These are phyloP conservation scores for Copromyces sp. DNA, from an alignment of 495 filamentous ascomycete genomes.

Conservation along the genomic window DNA sequence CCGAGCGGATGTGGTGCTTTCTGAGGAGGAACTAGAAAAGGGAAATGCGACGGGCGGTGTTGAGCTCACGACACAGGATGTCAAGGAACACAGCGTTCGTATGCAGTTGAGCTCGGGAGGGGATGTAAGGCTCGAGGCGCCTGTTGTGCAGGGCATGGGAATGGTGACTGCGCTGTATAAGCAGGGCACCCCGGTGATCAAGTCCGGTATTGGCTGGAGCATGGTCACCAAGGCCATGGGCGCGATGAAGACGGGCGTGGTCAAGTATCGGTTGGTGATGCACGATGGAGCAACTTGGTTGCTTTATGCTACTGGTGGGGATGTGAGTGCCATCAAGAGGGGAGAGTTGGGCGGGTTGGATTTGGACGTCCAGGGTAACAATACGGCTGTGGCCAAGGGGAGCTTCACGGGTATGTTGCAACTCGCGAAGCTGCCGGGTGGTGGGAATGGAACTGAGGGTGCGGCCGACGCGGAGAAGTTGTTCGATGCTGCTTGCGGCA, in stretches of 20 bases:
- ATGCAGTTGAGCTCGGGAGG: slow-evolving; percentile 52
- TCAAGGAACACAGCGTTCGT: slow-evolving; percentile 61
- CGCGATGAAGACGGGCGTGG: slow-evolving; percentile 50
- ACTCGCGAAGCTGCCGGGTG: slow-evolving; percentile 57
- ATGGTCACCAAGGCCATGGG: slow-evolving; percentile 50
- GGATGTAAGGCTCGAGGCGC: slow-evolving; percentile 54
- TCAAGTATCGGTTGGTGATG: slow-evolving; percentile 64
- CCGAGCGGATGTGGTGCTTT: slow-evolving; percentile 69
- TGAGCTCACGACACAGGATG: slow-evolving; percentile 48
- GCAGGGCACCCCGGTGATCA: slow-evolving; percentile 56
- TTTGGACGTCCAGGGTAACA: slow-evolving; percentile 37
- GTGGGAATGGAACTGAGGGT: slow-evolving; percentile 17
- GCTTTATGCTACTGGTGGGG: slow-evolving; percentile 52
- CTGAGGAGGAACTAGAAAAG: slow-evolving; percentile 58
- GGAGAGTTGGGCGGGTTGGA: slow-evolving; percentile 16
- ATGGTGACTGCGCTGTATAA: slow-evolving; percentile 76
- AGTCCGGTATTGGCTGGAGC: slow-evolving; percentile 63
- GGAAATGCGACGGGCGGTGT: slow-evolving; percentile 27
- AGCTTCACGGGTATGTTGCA: slow-evolving; percentile 64
- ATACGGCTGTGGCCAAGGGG: slow-evolving; percentile 29
- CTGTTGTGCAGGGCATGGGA: slow-evolving; percentile 82
- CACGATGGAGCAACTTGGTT: slow-evolving; percentile 72
- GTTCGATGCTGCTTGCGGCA: slow-evolving; percentile 68
- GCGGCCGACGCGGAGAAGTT: slow-evolving; percentile 36
- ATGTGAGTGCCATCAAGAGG: slow-evolving; percentile 4